Base-by-base conservation (phyloP, 1,284 basidiomycete species). In the Cutaneotrichosporon sp. region DNA sequence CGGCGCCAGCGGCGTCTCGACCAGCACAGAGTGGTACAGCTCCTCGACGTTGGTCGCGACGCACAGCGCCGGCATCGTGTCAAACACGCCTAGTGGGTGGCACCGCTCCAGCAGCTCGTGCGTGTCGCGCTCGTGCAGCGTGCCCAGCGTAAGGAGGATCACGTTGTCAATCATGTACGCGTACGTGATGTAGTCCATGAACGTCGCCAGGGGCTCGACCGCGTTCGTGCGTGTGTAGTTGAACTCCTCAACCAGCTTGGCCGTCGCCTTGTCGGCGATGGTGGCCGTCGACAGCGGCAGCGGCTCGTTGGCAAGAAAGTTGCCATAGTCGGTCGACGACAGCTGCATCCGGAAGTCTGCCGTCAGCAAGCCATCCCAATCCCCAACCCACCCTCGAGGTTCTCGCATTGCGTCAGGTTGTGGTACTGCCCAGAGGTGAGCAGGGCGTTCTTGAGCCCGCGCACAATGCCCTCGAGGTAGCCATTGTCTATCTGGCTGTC, bases 151-250 rank as follows among this genome's bases (percentile, higher is more conserved):
- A 67, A 99, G 82, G 47, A 98, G 81, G 59, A 98, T 87, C 68
- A 98, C 90, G 73, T 99, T 99, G 83, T 99, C 96, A 68, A 99
- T 98, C 96, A 99, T 99, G 78, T 98, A 99, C 23, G 85, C 90
- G 54, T 71, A 88, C 83, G 93, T 98, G 76, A 99, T 90, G 75
- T 97, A 99, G 72, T 98, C 96, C 60, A 99, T 79, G 73, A 99
- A 98, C 69, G 86, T 94, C 70, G 83, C 83, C 49, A 99, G 77
- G 2, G 93, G 91, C 62, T 90, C 86, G 17, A 91, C 87, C 5
- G 96, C 87, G 76, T 97, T 98, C 62, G 80, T 86, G 53, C 90
- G 81, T 51, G 98, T 77, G 73, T 88, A 98, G 76, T 94, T 90
- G 82, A 98, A 98, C 73, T 98, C 96, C 71, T 92, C 86, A 18